These are phyloP conservation scores for Echinochloa phyllopogon DNA, from an alignment of 176 grass and related monocot genomes.

Conservation along the genomic window DNA sequence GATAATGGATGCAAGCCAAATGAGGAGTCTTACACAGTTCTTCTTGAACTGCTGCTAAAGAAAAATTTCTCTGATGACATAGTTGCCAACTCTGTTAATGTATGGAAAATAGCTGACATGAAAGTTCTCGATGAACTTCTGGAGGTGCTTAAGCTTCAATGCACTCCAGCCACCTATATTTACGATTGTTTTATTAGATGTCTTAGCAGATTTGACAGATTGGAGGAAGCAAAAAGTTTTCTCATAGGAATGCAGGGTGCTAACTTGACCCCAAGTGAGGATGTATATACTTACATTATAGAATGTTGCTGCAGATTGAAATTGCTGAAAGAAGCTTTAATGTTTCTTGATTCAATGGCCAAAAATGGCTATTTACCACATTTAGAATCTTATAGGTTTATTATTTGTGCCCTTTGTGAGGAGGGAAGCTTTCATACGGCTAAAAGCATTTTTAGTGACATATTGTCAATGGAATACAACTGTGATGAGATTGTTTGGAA, in stretches of 20 bases:
- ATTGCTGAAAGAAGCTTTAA: slow-evolving; percentile 67
- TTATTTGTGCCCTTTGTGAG: slow-evolving; percentile 76
- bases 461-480: slow-evolving; percentile 71
- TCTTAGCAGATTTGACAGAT: slow-evolving; percentile 72
- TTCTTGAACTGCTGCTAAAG: slow-evolving; percentile 66
- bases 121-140: slow-evolving; percentile 59
- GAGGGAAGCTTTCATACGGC: slow-evolving; percentile 65
- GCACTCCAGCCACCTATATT: slow-evolving; percentile 33
- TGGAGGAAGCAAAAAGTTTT: slow-evolving; percentile 76
- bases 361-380: slow-evolving; percentile 62
- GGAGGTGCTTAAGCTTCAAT: slow-evolving; percentile 58
- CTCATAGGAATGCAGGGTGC: slow-evolving; percentile 56
- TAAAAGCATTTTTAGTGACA: slow-evolving; percentile 66
- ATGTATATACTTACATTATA: slow-evolving; percentile 72
- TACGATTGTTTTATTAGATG: slow-evolving; percentile 61
- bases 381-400: slow-evolving; percentile 70
- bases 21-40: slow-evolving; percentile 67
- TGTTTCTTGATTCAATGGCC: slow-evolving; percentile 75
- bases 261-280: slow-evolving; percentile 56
- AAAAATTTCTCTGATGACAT: slow-evolving; percentile 50
- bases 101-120: slow-evolving; percentile 66
- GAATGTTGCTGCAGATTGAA: slow-evolving; percentile 76
- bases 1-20: slow-evolving; percentile 64
- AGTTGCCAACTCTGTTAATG: slow-evolving; percentile 36
- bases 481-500: slow-evolving; percentile 85